Evolutionary conservation across 1,139 yeast genomes (phyloP).

Genomic region (Yamadazyma conglobata): DNA sequence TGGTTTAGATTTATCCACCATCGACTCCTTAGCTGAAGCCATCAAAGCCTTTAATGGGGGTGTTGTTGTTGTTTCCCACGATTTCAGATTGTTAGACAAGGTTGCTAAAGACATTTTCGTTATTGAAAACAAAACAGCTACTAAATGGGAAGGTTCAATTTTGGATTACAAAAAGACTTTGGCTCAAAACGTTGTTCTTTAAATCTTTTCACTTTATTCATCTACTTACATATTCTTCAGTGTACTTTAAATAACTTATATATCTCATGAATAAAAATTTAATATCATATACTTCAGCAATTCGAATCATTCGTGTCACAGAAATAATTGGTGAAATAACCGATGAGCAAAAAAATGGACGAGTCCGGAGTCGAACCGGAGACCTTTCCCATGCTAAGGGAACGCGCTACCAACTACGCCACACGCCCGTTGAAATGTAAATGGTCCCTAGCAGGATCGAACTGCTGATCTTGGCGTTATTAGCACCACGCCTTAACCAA

Average conservation of each 20-base stretch:
- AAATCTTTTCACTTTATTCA: conserved; percentile 16
- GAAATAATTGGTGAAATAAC: no score
- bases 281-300: no score
- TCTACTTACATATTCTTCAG: conserved; percentile 7
- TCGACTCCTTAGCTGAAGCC: conserved; percentile 96
- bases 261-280: neutral
- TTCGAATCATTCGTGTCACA: no score
- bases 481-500: conserved; percentile 90
- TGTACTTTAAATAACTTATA: conserved; percentile 8
- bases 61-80: conserved; percentile 98
- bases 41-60: conserved; percentile 95
- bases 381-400: conserved; percentile 90
- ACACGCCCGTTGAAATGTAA: conserved; percentile 63
- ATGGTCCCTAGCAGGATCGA: conserved; percentile 86
- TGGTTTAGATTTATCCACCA: conserved; percentile 97
- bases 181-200: conserved; percentile 82
- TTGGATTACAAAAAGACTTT: conserved; percentile 89
- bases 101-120: conserved; percentile 97
- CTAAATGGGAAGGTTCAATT: conserved; percentile 93
- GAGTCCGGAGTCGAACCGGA: conserved; percentile 90
- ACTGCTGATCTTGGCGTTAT: conserved; percentile 82
- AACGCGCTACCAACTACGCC: conserved; percentile 94
- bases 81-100: conserved; percentile 95
- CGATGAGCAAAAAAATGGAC: conserved; percentile 47
- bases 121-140: conserved; percentile 90